Evolutionary conservation across 2,329 filamentous ascomycete genomes (phyloP).

Genomic region (Sporothrix schenckii): DNA sequence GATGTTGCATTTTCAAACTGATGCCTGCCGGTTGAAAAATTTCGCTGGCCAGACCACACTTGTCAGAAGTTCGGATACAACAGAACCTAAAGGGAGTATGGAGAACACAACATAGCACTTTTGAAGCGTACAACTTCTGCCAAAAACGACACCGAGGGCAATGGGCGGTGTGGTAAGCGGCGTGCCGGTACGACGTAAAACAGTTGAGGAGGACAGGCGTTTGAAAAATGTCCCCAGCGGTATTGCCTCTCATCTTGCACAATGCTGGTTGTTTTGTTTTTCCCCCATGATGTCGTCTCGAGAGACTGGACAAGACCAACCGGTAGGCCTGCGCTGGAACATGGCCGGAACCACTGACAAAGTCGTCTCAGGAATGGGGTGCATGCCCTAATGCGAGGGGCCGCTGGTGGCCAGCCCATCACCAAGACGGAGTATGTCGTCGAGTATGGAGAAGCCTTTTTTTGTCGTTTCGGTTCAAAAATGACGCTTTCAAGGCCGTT

Average conservation of each 20-base stretch:
- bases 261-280: not conserved
- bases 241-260: not conserved
- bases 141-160: conserved; percentile 1
- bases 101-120: not conserved
- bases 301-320: not conserved
- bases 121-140: not conserved
- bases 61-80: too few species aligned
- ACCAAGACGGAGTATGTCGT: not conserved
- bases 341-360: not conserved
- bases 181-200: not conserved
- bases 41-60: not conserved
- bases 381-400: conserved; percentile 20
- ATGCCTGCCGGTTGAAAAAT: not conserved
- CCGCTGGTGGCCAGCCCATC: conserved; percentile 11
- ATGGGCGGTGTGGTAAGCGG: not conserved
- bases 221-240: not conserved
- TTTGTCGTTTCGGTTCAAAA: not conserved
- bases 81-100: too few species aligned
- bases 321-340: not conserved
- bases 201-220: not conserved
- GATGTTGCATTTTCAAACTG: not conserved
- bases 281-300: not conserved
- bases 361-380: not conserved
- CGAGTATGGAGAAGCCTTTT: not conserved
- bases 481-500: not conserved